Evolutionary conservation across 1,284 basidiomycete genomes (phyloP).

Genomic region (Inonotus hispidus): DNA sequence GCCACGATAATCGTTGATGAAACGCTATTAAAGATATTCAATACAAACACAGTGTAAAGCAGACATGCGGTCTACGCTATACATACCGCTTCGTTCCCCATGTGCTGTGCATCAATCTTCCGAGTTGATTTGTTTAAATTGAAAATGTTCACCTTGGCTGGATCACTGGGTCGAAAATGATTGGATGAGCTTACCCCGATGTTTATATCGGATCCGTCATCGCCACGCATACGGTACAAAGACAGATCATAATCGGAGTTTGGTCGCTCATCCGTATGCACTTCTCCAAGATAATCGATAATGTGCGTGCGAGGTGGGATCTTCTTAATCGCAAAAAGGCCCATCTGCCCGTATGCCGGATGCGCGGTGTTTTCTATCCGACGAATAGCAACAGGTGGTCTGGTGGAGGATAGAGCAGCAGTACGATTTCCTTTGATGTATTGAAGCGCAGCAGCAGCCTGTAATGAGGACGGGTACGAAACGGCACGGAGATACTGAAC

Average conservation of each 20-base stretch:
- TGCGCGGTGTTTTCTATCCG: constrained; percentile 44
- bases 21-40: constrained; percentile 36
- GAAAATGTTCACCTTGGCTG: neutral
- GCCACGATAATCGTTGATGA: constrained; percentile 86
- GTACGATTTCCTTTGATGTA: constrained; percentile 11
- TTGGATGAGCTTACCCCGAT: constrained; percentile 41
- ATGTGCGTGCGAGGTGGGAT: constrained; percentile 64
- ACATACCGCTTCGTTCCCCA: constrained; percentile 70
- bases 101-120: constrained; percentile 61
- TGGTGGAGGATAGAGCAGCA: neutral
- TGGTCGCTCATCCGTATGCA: constrained; percentile 70
- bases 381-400: constrained; percentile 36
- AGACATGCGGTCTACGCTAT: neutral
- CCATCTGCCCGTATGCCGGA: constrained; percentile 78
- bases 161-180: neutral
- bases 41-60: neutral
- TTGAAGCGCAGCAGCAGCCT: constrained; percentile 2
- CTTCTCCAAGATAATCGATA: constrained; percentile 78
- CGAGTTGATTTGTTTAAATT: constrained; percentile 18
- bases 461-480: constrained; percentile 13
- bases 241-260: constrained; percentile 85
- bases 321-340: constrained; percentile 74
- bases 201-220: constrained; percentile 26
- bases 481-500: constrained; percentile 8
- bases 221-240: constrained; percentile 55